Conservation (phyloP, 164 flowering plant genomes). For the Litsea cubeba region DNA sequence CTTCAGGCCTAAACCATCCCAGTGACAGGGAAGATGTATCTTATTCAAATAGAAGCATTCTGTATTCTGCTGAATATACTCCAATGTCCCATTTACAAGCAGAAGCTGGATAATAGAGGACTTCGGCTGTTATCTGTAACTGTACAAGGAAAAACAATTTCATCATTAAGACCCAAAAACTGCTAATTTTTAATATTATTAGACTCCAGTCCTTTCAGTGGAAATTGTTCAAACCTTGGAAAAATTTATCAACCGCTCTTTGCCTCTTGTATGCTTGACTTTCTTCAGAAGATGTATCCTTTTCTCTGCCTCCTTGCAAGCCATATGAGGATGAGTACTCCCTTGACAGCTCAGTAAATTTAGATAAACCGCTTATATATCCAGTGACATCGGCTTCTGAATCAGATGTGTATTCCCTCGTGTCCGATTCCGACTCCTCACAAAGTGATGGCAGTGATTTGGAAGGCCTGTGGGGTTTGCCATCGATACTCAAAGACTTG, state of each 20-base stretch:
- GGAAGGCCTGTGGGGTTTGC: constrained; percentile 22
- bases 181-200: not conserved
- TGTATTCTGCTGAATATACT: too few relatives aligned
- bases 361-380: not conserved
- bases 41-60: too few relatives aligned
- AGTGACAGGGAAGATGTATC: not conserved
- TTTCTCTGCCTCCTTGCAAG: not conserved
- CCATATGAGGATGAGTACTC: not conserved
- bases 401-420: constrained; percentile 29
- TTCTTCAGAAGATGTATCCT: constrained; percentile 13
- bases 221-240: constrained; percentile 11
- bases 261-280: constrained; percentile 22
- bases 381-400: constrained; percentile 23
- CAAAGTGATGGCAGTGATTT: constrained; percentile 41
- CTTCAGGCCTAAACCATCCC: not conserved
- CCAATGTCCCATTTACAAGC: not conserved
- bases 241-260: constrained; percentile 5
- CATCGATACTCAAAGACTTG: not conserved
- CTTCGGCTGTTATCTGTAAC: not conserved
- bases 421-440: constrained; percentile 48
- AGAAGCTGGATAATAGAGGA: not conserved
- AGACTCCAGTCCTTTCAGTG: not conserved
- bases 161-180: not conserved
- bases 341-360: not conserved
- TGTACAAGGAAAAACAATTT: not conserved